phyloP scores from a whole-genome alignment of 495 filamentous ascomycete species.

The Darksidea phi region DNA sequence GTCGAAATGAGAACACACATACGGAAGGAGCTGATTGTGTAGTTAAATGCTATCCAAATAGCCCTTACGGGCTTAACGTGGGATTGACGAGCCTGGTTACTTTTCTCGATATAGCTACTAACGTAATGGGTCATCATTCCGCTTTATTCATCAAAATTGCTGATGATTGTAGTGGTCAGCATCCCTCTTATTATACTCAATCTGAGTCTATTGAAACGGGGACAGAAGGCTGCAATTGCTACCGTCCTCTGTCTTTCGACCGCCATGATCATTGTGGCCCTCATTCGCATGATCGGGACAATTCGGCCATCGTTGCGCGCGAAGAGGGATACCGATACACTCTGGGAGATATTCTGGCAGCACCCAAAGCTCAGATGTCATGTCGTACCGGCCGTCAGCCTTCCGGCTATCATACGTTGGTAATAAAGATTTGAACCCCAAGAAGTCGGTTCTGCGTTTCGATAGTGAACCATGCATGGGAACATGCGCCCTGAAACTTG shows the following conservation, averaged over 20 bases:
- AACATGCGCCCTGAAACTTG: too few relatives aligned
- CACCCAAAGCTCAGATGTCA: too few relatives aligned
- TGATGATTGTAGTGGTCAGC: not conserved
- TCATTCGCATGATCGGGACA: not conserved
- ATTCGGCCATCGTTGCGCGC: not conserved
- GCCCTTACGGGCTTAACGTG: not conserved
- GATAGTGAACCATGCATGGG: too few relatives aligned
- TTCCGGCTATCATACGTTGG: too few relatives aligned
- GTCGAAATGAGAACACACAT: not conserved
- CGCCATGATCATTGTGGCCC: not conserved
- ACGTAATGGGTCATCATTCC: not conserved
- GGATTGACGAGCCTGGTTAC: not conserved
- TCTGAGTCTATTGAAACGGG: not conserved
- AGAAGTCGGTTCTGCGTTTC: too few relatives aligned
- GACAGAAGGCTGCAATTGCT: constrained; percentile 2
- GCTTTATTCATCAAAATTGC: not conserved
- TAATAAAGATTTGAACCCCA: too few relatives aligned
- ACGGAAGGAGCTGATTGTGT: not conserved
- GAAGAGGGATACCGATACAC: not conserved
- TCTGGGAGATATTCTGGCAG: not conserved
- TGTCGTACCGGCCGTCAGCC: too few relatives aligned
- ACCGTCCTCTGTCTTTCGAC: constrained; percentile 7
- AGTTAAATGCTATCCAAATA: not conserved
- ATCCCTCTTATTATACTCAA: constrained; percentile 7
- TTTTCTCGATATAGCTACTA: not conserved